These are phyloP conservation scores for Candida patagonica DNA, from an alignment of 805 yeast species.

Conservation along the genomic window DNA sequence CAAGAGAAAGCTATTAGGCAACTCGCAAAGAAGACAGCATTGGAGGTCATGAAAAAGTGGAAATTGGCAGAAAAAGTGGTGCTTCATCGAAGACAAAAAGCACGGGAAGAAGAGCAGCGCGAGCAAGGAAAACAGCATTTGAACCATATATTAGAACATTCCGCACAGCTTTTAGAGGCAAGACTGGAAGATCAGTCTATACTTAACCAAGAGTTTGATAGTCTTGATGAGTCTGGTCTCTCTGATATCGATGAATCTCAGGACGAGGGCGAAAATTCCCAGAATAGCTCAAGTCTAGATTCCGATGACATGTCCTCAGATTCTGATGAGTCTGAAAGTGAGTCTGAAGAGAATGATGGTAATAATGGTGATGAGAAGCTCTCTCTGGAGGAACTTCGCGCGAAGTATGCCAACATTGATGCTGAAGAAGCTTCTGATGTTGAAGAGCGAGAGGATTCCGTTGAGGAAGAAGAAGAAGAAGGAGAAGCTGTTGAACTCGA, in stretches of 20 bases:
- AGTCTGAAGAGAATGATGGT: slow-evolving; percentile 9
- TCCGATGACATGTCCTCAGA: slow-evolving; percentile 21
- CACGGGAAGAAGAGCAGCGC: slow-evolving; percentile 60
- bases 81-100: slow-evolving; percentile 61
- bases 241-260: slow-evolving; percentile 25
- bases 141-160: slow-evolving; percentile 80
- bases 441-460: slow-evolving; percentile 24
- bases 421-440: slow-evolving; percentile 28
- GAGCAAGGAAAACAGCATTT: slow-evolving; percentile 79
- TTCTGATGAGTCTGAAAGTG: slow-evolving; percentile 20
- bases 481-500: slow-evolving; percentile 25
- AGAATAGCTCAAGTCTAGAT: no score
- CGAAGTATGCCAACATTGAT: slow-evolving; percentile 44
- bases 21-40: slow-evolving; percentile 72
- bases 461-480: slow-evolving; percentile 27
- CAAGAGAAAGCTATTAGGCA: slow-evolving; percentile 59
- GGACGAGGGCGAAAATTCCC: slow-evolving; percentile 9
- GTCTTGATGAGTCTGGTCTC: slow-evolving; percentile 28
- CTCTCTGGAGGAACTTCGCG: slow-evolving; percentile 45
- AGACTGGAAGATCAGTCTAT: slow-evolving; percentile 39
- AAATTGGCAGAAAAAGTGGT: slow-evolving; percentile 69
- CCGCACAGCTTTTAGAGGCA: slow-evolving; percentile 82
- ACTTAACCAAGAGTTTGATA: slow-evolving; percentile 11
- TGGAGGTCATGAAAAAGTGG: slow-evolving; percentile 88
- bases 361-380: slow-evolving; percentile 39